These are phyloP conservation scores for Protostelium mycophagum DNA, from an alignment of 78 protist species.

Conservation along the genomic window DNA sequence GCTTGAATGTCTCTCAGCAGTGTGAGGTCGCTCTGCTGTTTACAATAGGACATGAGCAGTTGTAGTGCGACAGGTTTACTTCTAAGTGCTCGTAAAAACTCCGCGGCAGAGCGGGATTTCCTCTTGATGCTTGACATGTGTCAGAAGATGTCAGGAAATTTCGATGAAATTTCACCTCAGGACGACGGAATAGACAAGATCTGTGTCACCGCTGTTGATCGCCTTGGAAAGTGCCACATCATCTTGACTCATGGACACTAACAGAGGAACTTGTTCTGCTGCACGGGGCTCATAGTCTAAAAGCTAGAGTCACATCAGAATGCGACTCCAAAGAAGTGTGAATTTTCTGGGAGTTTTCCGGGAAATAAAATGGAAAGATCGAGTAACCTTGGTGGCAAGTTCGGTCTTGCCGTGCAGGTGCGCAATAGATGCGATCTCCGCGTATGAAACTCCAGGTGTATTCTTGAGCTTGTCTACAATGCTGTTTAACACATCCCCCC, in stretches of 20 bases:
- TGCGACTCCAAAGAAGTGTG: too few relatives aligned
- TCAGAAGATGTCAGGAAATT: not conserved
- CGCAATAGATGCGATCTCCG: conserved; percentile 74
- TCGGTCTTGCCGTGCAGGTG: conserved; percentile 5
- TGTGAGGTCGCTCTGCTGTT: conserved; percentile 30
- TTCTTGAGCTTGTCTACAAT: conserved; percentile 52
- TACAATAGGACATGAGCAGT: conserved; percentile 17
- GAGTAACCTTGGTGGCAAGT: conserved; percentile 48
- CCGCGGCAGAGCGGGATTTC: not conserved
- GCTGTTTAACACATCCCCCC: conserved; percentile 13
- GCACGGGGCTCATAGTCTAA: conserved; percentile 85
- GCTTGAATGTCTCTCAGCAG: conserved; percentile 14
- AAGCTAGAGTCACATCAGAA: too few relatives aligned
- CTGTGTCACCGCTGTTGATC: conserved; percentile 76
- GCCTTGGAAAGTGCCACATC: conserved; percentile 79
- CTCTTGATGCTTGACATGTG: not conserved
- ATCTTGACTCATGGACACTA: conserved; percentile 64
- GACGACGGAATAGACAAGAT: conserved; percentile 38
- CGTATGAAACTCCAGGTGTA: conserved; percentile 72
- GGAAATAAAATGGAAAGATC: too few relatives aligned
- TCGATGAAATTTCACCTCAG: not conserved
- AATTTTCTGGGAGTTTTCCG: too few relatives aligned
- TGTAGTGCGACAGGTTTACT: conserved; percentile 46
- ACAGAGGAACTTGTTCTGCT: conserved; percentile 83
- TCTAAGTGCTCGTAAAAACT: conserved; percentile 19